Conservation (phyloP, 2,329 filamentous ascomycete species). For the Aspergillus proliferans region DNA sequence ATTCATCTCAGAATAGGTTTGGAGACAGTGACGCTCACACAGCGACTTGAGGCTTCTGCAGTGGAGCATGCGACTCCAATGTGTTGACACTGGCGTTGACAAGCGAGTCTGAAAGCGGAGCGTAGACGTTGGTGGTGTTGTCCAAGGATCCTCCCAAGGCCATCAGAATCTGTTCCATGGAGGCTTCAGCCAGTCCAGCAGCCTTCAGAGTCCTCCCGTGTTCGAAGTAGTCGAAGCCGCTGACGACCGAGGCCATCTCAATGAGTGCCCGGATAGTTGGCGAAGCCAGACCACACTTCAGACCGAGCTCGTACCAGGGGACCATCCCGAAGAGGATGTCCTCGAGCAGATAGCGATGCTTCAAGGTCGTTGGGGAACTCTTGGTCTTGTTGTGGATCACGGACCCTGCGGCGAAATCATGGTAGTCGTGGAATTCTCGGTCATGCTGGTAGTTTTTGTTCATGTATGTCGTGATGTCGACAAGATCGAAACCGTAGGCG, state of each 20-base stretch:
- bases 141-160: slow-evolving; percentile 9
- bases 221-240: slow-evolving; percentile 12
- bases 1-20: too few species aligned
- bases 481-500: slow-evolving; percentile 12
- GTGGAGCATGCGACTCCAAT: neutral
- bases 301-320: slow-evolving; percentile 12
- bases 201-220: slow-evolving; percentile 7
- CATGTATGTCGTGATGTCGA: slow-evolving; percentile 12
- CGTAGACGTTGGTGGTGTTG: neutral
- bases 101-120: neutral
- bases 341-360: slow-evolving; percentile 11
- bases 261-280: slow-evolving; percentile 11
- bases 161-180: slow-evolving; percentile 9
- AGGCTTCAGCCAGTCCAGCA: slow-evolving; percentile 9
- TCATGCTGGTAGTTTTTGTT: slow-evolving; percentile 13
- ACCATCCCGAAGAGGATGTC: slow-evolving; percentile 11
- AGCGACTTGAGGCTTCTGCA: neutral
- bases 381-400: slow-evolving; percentile 15
- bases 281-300: slow-evolving; percentile 9
- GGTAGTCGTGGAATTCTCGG: slow-evolving; percentile 9
- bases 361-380: slow-evolving; percentile 9
- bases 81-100: neutral
- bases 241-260: slow-evolving; percentile 12
- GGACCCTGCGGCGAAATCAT: slow-evolving; percentile 10
- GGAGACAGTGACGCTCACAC: neutral